Percentiles rank a stretch among this genome's conserved stretches.
Evolutionary conservation across 495 filamentous ascomycete species (phyloP).

Genomic region (Penicillium lagena): DNA sequence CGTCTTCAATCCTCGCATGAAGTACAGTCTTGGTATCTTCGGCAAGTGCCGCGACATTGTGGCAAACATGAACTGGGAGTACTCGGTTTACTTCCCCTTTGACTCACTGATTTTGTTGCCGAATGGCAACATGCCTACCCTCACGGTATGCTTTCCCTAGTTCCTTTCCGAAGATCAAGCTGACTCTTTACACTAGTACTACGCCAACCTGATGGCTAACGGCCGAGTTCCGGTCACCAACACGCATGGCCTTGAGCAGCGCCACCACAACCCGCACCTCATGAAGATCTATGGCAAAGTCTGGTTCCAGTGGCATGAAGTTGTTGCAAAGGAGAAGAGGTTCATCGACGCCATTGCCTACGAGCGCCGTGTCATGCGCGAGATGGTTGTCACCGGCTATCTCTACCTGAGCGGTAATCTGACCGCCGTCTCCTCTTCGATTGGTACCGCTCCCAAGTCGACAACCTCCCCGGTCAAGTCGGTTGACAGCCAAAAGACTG

Average conservation of each 20-base stretch:
- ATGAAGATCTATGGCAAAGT: neutral
- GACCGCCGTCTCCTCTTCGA: neutral
- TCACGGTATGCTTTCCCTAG: conserved; percentile 1
- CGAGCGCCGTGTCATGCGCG: conserved; percentile 1
- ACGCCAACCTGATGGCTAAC: neutral
- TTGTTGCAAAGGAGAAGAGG: neutral
- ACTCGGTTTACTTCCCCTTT: conserved; percentile 16
- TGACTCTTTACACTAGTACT: conserved; percentile 2
- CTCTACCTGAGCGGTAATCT: neutral
- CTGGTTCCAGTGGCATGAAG: conserved; percentile 2
- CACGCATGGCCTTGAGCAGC: neutral
- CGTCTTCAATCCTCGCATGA: conserved; percentile 57
- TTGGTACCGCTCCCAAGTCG: conserved; percentile 2
- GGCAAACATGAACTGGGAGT: conserved; percentile 2
- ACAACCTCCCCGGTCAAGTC: conserved; percentile 1
- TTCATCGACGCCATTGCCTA: conserved; percentile 3
- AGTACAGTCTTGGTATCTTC: conserved; percentile 21
- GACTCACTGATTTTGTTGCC: conserved; percentile 11
- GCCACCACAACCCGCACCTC: neutral
- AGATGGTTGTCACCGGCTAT: conserved; percentile 5
- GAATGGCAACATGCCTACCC: neutral
- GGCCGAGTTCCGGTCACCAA: neutral
- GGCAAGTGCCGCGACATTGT: conserved; percentile 14
- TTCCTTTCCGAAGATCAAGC: neutral
- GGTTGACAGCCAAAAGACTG: conserved; percentile 1